These are phyloP conservation scores for Eucalyptus tenuipes DNA, from an alignment of 345 rosid genomes.

Conservation along the genomic window DNA sequence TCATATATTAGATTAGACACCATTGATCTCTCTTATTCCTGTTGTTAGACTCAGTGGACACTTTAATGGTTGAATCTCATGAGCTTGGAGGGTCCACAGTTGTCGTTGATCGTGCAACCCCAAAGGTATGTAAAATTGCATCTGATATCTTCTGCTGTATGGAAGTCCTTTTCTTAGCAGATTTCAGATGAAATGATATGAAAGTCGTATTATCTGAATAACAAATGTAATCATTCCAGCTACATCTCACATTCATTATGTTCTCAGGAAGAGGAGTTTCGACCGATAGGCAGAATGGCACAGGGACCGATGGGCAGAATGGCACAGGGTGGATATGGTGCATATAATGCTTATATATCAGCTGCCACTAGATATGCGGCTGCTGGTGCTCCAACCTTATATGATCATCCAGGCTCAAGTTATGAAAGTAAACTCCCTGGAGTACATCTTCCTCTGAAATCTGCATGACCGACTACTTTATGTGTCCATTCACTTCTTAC, in stretches of 20 bases:
- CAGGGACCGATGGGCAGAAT: conserved; percentile 52
- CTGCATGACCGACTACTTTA: neutral
- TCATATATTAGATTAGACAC: neutral
- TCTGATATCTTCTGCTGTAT: neutral
- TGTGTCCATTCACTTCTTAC: neutral
- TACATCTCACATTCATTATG: neutral
- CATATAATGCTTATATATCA: conserved; percentile 94
- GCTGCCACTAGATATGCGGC: conserved; percentile 97
- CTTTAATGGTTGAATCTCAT: conserved; percentile 83
- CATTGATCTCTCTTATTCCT: neutral
- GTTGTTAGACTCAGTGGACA: conserved; percentile 75
- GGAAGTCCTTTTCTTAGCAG: neutral
- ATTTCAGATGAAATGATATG: neutral
- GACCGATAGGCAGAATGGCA: conserved; percentile 55
- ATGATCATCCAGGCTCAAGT: conserved; percentile 66
- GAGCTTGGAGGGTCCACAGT: conserved; percentile 85
- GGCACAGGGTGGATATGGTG: conserved; percentile 86
- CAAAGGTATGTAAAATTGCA: conserved; percentile 36
- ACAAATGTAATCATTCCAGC: neutral
- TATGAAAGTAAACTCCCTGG: conserved; percentile 63
- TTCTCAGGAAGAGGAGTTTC: conserved; percentile 75
- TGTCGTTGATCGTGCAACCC: conserved; percentile 96
- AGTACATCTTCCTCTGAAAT: neutral
- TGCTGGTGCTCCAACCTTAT: conserved; percentile 85
- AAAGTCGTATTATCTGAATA: neutral